These are phyloP conservation scores for Deinandra increscens DNA, from an alignment of 129 eudicot genomes.

Conservation along the genomic window DNA sequence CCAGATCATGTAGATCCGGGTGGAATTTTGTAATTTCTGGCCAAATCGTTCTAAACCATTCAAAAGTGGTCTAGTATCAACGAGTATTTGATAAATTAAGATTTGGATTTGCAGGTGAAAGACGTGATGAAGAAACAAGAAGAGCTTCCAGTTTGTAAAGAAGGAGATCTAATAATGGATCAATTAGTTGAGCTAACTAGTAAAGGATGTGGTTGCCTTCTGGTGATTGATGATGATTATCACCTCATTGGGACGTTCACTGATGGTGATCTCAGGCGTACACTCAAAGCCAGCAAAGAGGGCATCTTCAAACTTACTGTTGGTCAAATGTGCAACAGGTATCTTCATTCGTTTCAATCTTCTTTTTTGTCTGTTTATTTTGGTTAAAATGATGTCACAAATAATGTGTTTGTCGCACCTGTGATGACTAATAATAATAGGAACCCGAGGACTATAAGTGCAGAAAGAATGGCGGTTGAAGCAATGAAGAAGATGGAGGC, in stretches of 20 bases:
- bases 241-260: conserved; percentile 90
- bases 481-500: conserved; percentile 99
- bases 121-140: conserved; percentile 91
- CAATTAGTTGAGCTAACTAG: conserved; percentile 89
- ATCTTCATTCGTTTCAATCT: not conserved
- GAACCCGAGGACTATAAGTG: conserved; percentile 81
- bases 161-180: conserved; percentile 89
- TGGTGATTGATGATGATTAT: conserved; percentile 64
- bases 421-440: conserved; percentile 33
- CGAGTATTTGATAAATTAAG: not conserved
- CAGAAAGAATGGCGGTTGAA: conserved; percentile 95
- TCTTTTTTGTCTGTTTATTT: not conserved
- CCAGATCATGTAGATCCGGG: too few species aligned
- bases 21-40: too few species aligned
- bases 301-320: conserved; percentile 94
- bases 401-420: not conserved
- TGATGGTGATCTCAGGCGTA: conserved; percentile 91
- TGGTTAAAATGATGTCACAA: not conserved
- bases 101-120: conserved; percentile 56
- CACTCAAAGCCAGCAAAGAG: conserved; percentile 89
- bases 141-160: conserved; percentile 86
- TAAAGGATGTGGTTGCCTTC: conserved; percentile 97
- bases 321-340: conserved; percentile 99
- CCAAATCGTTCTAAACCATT: too few species aligned
- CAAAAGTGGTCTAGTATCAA: too few species aligned